Percentiles rank a stretch among this genome's conserved stretches.
phyloP scores from a whole-genome alignment of 2,329 filamentous ascomycete species.

The Niveomyces coronatus region DNA sequence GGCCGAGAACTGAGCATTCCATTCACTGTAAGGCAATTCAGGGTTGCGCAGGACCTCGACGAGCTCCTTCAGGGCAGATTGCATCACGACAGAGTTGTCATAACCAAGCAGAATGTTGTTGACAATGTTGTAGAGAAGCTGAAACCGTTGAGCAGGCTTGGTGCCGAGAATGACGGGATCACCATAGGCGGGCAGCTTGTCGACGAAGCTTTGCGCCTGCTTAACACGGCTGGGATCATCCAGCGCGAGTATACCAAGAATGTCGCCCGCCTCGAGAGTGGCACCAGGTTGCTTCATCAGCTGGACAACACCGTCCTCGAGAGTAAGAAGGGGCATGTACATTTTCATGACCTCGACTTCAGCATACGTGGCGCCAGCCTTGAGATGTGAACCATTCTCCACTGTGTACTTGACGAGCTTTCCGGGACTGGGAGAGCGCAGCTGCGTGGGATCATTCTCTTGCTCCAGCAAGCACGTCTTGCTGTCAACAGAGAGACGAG shows the following conservation, averaged over 20 bases:
- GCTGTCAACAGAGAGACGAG: slow-evolving; percentile 89
- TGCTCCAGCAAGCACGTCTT: slow-evolving; percentile 98
- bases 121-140: slow-evolving; percentile 65
- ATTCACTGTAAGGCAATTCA: slow-evolving; percentile 91
- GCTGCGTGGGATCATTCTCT: slow-evolving; percentile 96
- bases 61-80: slow-evolving; percentile 71
- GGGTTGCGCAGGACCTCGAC: slow-evolving; percentile 83
- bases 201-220: slow-evolving; percentile 88
- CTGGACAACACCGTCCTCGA: slow-evolving; percentile 93
- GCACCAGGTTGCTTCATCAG: slow-evolving; percentile 98
- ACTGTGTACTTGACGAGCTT: slow-evolving; percentile 98
- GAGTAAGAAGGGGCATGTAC: slow-evolving; percentile 97
- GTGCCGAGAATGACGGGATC: slow-evolving; percentile 77
- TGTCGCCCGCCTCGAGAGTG: slow-evolving; percentile 95
- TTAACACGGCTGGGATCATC: slow-evolving; percentile 96
- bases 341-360: slow-evolving; percentile 99
- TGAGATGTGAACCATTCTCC: slow-evolving; percentile 88
- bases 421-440: slow-evolving; percentile 86
- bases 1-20: slow-evolving; percentile 90
- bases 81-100: slow-evolving; percentile 97
- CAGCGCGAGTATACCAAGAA: slow-evolving; percentile 90
- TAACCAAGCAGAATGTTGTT: slow-evolving; percentile 85
- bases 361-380: slow-evolving; percentile 84
- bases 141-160: slow-evolving; percentile 86
- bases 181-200: slow-evolving; percentile 78